Evolutionary conservation across 2,329 filamentous ascomycete species (phyloP), one percentile per base, ranked within the genome.

Genomic region (Blastomyces gilchristii): DNA sequence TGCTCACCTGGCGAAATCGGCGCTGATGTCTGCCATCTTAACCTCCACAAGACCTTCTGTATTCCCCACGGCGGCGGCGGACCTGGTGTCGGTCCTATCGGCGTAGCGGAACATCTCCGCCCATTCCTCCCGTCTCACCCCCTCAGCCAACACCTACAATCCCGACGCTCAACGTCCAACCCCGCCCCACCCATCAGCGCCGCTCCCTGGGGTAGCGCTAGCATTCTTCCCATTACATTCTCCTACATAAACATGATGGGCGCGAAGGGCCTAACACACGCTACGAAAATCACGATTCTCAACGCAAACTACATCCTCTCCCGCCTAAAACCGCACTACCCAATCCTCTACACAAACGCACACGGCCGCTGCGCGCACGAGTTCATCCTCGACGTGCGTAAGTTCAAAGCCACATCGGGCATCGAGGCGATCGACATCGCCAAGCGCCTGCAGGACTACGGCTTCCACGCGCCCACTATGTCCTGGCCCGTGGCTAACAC

Each of bases 1-100:
- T 96, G 91, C 80, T 96, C 91, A 0, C 93, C 93, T 1, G 93
- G 93, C 49, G 91, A 95, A 75, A 96, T 97, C 68, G 93, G 93
- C 25, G 93, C 93, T 39, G 93, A 97, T 74, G 92, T 97, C 49
- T 97, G 93, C 83, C 93, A 97, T 79, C 82, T 97, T 65, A 97
- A 97, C 77, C 83, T 97, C 52, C 93, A 97, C 85, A 97, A 97
- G 84, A 97, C 93, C 2, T 97, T 97, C 82, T 97, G 93, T 75
- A 97, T 97, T 71, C 93, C 93, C 57, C 93, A 97, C 76, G 93
- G 93, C 62, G 93, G 93, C 67, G 93, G 93, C 67, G 93, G 93
- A 18, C 93, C 93, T 11, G 93, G 93, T 70, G 90, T 97, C 47
- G 93, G 93, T 1, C 93, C 93, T 61, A 96, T 97, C 68, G 92